Percentiles rank a stretch among this genome's conserved stretches.
Evolutionary conservation across 139 green algal species (phyloP).

Genomic region (Coelastrella sp.): DNA sequence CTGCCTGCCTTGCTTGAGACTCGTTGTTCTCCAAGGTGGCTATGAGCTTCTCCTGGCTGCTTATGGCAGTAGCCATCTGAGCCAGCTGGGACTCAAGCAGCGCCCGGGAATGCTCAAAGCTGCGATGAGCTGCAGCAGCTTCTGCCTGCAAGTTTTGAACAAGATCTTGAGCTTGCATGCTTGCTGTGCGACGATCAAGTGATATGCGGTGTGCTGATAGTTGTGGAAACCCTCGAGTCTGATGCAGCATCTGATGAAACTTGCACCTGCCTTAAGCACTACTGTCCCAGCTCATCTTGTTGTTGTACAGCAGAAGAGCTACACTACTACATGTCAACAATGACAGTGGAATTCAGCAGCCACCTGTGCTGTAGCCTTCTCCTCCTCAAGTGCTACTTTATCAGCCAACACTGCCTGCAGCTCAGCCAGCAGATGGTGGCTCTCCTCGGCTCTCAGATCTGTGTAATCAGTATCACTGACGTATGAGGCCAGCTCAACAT

Average conservation of each 20-base stretch:
- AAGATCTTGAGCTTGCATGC: too few species aligned
- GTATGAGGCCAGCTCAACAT: slow-evolving; percentile 40
- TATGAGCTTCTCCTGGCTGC: slow-evolving; percentile 42
- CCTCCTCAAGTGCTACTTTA: slow-evolving; percentile 42
- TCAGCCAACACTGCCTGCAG: slow-evolving; percentile 38
- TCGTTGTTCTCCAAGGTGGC: slow-evolving; percentile 29
- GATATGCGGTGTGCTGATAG: too few species aligned
- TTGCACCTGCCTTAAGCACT: too few species aligned
- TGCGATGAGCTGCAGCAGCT: slow-evolving; percentile 26
- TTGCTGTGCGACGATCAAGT: too few species aligned
- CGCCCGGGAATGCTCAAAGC: slow-evolving; percentile 30
- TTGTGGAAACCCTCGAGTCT: too few species aligned
- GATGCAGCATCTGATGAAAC: too few species aligned
- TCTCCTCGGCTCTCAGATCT: slow-evolving; percentile 6
- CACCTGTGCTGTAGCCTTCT: slow-evolving; percentile 36
- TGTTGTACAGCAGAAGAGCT: too few species aligned
- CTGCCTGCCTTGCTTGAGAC: not conserved
- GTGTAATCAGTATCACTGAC: slow-evolving; percentile 44
- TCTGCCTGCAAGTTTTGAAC: slow-evolving; percentile 43
- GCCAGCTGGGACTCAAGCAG: slow-evolving; percentile 28
- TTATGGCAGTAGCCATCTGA: slow-evolving; percentile 20
- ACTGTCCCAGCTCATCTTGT: too few species aligned
- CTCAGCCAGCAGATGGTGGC: slow-evolving; percentile 28
- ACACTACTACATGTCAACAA: not conserved
- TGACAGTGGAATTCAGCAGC: not conserved